phyloP scores from a whole-genome alignment of 768 basidiomycete species.

The Filobasidium wieringae region DNA sequence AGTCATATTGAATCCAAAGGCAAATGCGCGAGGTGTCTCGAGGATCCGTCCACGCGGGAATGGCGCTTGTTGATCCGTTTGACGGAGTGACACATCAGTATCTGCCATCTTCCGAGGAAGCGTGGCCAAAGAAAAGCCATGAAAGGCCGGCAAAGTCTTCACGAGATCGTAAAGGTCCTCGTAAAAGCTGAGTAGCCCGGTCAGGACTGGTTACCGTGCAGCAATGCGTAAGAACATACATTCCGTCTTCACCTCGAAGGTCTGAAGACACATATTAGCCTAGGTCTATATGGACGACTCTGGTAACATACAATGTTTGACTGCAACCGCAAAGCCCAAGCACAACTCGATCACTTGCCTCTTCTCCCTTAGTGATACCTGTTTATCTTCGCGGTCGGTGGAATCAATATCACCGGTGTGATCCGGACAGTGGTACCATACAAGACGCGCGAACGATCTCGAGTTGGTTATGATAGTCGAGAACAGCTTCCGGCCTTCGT shows the following conservation, averaged over 20 bases:
- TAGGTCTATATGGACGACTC: neutral
- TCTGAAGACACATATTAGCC: slow-evolving; percentile 1
- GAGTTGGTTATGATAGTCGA: slow-evolving; percentile 30
- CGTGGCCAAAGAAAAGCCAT: slow-evolving; percentile 10
- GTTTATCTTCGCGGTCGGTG: neutral
- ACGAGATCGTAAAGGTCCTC: slow-evolving; percentile 36
- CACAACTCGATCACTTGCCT: slow-evolving; percentile 15
- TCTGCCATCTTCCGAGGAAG: neutral
- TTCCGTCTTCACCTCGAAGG: slow-evolving; percentile 34
- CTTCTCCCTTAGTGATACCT: slow-evolving; percentile 8
- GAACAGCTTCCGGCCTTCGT: slow-evolving; percentile 35
- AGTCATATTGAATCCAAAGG: neutral
- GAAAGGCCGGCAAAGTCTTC: slow-evolving; percentile 20
- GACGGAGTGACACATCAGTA: neutral
- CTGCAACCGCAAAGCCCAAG: slow-evolving; percentile 31
- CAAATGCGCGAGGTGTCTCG: neutral
- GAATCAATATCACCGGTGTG: neutral
- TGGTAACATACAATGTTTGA: slow-evolving; percentile 29
- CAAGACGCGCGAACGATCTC: slow-evolving; percentile 28
- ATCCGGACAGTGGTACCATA: slow-evolving; percentile 33
- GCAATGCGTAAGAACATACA: slow-evolving; percentile 17
- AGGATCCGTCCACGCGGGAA: neutral
- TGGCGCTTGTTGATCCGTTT: neutral
- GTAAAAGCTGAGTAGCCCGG: slow-evolving; percentile 21
- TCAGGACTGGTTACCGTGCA: neutral